These are phyloP conservation scores for Backusella liffmaniae DNA, from an alignment of 192 early-diverging fungal genomes.

Conservation along the genomic window DNA sequence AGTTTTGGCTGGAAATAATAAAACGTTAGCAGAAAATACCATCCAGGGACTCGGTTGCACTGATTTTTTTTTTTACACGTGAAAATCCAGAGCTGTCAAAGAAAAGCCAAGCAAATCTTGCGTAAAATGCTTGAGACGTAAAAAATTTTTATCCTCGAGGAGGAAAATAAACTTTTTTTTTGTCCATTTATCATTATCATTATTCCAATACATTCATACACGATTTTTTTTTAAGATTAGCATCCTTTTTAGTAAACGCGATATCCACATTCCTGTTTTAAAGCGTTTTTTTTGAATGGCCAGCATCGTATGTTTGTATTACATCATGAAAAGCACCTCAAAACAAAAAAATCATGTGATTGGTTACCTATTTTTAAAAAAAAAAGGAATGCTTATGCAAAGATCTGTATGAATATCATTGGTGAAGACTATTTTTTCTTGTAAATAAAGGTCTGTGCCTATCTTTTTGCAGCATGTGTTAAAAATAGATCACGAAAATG, in stretches of 20 bases:
- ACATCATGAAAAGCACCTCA: constrained; percentile 6
- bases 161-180: neutral
- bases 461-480: constrained; percentile 6
- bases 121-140: neutral
- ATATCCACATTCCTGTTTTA: neutral
- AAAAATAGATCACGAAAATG: constrained; percentile 11
- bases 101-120: constrained; percentile 12
- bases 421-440: neutral
- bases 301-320: neutral
- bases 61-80: constrained; percentile 5
- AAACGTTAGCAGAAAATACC: neutral
- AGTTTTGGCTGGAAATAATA: neutral
- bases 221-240: neutral
- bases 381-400: constrained; percentile 9
- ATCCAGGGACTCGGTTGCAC: neutral
- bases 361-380: neutral
- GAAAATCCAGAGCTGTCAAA: constrained; percentile 9
- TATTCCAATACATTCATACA: neutral
- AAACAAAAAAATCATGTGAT: neutral
- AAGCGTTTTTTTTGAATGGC: neutral
- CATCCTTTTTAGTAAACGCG: neutral
- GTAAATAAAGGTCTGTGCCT: constrained; percentile 12
- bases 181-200: neutral
- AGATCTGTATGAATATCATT: constrained; percentile 4
- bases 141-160: neutral